These are phyloP conservation scores for Aulographum hederae DNA, from an alignment of 2,329 filamentous ascomycete species.

Conservation along the genomic window DNA sequence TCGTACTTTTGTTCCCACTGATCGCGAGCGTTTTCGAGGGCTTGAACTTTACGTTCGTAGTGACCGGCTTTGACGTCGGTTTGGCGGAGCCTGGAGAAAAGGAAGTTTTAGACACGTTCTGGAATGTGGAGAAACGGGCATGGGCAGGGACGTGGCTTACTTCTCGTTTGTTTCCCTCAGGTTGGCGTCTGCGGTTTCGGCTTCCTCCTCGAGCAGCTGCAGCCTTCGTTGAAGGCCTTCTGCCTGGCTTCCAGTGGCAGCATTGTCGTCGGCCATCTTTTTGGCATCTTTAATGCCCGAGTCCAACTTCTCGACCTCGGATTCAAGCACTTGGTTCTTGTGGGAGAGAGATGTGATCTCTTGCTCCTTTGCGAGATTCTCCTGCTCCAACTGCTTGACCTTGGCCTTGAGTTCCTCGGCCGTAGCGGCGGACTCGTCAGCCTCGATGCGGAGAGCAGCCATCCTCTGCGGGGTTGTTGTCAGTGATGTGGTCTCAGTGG, in stretches of 20 bases:
- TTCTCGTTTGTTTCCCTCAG: conserved; percentile 96
- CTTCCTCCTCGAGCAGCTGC: conserved; percentile 94
- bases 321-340: conserved; percentile 83
- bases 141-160: too few species aligned
- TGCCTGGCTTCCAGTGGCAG: conserved; percentile 72
- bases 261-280: conserved; percentile 64
- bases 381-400: conserved; percentile 83
- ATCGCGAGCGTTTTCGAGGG: conserved; percentile 78
- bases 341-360: conserved; percentile 92
- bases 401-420: conserved; percentile 74
- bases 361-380: conserved; percentile 92
- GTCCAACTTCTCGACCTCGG: conserved; percentile 87
- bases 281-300: conserved; percentile 68
- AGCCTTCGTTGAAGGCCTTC: conserved; percentile 83
- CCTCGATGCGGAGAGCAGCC: conserved; percentile 84
- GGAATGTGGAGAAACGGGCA: neutral
- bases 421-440: conserved; percentile 65
- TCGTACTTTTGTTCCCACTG: conserved; percentile 97
- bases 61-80: conserved; percentile 98
- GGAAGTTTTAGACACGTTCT: too few species aligned
- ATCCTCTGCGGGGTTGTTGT: conserved; percentile 75
- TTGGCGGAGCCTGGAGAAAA: conserved; percentile 62
- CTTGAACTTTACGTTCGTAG: conserved; percentile 98
- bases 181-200: conserved; percentile 89
- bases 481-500: too few species aligned